phyloP scores from a whole-genome alignment of 306 rosid genomes.

The Cicer pinnatifidum region DNA sequence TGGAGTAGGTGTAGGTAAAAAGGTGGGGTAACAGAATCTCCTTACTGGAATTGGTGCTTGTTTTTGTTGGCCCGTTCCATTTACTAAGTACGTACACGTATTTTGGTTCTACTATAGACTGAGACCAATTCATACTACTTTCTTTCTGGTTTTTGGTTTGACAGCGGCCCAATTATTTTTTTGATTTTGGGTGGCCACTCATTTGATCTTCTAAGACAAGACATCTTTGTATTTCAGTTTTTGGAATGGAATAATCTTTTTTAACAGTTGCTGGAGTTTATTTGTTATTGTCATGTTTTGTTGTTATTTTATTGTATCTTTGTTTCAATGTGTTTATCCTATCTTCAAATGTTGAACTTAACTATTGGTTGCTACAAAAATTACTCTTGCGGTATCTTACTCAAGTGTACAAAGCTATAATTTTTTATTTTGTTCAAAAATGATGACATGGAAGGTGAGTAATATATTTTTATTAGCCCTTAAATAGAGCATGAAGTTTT shows the following conservation, averaged over 20 bases:
- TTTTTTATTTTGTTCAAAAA: no score
- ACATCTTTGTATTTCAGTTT: constrained; percentile 19
- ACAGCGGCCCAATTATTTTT: constrained; percentile 47
- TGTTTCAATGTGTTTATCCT: no score
- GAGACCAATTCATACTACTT: constrained; percentile 35
- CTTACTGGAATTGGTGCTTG: constrained; percentile 64
- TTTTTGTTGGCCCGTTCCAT: constrained; percentile 69
- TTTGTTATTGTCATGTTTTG: not conserved
- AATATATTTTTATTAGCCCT: no score
- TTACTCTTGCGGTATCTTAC: no score
- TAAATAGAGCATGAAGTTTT: no score
- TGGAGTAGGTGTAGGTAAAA: constrained; percentile 47
- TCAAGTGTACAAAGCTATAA: no score
- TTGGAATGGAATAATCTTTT: constrained; percentile 14
- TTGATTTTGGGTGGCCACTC: constrained; percentile 48
- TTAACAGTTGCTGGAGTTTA: not conserved
- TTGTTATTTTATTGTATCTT: not conserved
- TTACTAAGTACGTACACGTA: constrained; percentile 24
- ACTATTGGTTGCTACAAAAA: no score
- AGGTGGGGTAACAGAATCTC: constrained; percentile 50
- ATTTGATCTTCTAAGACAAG: constrained; percentile 2
- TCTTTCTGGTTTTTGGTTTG: constrained; percentile 10
- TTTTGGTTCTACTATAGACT: constrained; percentile 35
- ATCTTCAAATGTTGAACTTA: no score
- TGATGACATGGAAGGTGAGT: no score